Evolutionary conservation across 1,139 yeast species (phyloP).

Genomic region (Sugiyamaella pinicola): DNA sequence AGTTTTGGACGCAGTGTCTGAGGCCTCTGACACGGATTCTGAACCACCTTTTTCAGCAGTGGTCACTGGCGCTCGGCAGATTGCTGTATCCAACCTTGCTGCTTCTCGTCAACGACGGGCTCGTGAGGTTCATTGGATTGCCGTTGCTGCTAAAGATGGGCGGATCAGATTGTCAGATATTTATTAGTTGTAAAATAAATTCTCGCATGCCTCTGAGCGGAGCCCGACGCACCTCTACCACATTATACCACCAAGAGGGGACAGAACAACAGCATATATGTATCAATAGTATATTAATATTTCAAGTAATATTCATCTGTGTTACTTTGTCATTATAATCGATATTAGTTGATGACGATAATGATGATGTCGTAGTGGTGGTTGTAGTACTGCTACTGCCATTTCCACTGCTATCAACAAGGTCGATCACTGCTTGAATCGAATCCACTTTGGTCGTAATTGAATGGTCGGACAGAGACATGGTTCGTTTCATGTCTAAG

Average conservation of each 20-base stretch:
- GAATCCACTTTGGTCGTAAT: constrained; percentile 21
- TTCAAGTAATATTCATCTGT: constrained; percentile 2
- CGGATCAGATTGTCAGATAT: constrained; percentile 41
- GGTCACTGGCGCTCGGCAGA: not conserved
- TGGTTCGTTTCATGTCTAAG: constrained; percentile 27
- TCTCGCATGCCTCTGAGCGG: too few relatives aligned
- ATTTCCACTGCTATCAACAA: not conserved
- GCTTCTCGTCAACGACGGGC: constrained; percentile 16
- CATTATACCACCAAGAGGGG: too few relatives aligned
- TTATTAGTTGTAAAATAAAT: too few relatives aligned
- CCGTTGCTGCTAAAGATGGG: constrained; percentile 46
- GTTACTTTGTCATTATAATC: constrained; percentile 2
- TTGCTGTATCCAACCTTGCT: constrained; percentile 8
- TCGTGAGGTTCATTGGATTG: constrained; percentile 37
- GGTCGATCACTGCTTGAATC: constrained; percentile 20
- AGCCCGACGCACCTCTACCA: not conserved
- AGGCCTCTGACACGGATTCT: not conserved
- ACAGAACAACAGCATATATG: constrained; percentile 1
- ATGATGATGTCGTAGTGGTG: not conserved
- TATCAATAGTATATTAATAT: constrained; percentile 3
- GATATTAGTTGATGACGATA: not conserved
- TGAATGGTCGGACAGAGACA: constrained; percentile 22
- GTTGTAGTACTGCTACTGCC: not conserved
- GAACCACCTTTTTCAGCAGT: not conserved
- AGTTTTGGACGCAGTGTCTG: constrained; percentile 4